Evolutionary conservation across 1,139 yeast species (phyloP).

Genomic region (Meyerozyma athensensis): DNA sequence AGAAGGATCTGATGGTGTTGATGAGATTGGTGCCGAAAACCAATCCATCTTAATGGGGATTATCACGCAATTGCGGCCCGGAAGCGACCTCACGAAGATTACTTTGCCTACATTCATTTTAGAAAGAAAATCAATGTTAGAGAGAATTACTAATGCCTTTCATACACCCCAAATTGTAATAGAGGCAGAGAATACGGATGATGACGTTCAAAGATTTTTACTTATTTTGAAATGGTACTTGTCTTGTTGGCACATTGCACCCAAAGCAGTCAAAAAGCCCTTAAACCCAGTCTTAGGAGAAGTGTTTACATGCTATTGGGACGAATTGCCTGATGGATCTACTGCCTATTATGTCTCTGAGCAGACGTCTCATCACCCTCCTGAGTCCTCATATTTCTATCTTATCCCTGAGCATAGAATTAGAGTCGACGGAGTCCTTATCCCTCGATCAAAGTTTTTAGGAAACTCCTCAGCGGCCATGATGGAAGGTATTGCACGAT

Average conservation of each 20-base stretch:
- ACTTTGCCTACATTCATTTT: conserved; percentile 92
- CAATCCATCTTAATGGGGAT: conserved; percentile 83
- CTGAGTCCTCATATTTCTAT: conserved; percentile 90
- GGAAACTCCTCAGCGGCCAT: conserved; percentile 97
- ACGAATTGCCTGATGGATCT: conserved; percentile 58
- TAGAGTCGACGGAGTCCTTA: conserved; percentile 81
- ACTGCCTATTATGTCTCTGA: conserved; percentile 84
- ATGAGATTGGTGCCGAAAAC: conserved; percentile 86
- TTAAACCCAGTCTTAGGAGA: conserved; percentile 93
- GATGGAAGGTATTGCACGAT: conserved; percentile 85
- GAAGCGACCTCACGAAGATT: conserved; percentile 83
- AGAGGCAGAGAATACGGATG: conserved; percentile 58
- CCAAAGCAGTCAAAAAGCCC: conserved; percentile 97
- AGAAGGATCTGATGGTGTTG: conserved; percentile 20
- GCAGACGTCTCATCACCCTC: conserved; percentile 98
- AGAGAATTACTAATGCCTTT: conserved; percentile 85
- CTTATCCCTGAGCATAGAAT: conserved; percentile 76
- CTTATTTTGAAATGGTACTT: conserved; percentile 81
- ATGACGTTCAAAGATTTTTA: conserved; percentile 64
- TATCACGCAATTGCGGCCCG: conserved; percentile 87
- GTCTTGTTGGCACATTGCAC: conserved; percentile 97
- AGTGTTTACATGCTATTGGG: conserved; percentile 89
- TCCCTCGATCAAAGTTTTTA: conserved; percentile 82
- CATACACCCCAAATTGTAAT: conserved; percentile 75
- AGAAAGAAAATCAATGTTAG: conserved; percentile 94